Base-by-base conservation (phyloP, 139 green algal genomes). In the Nannochloris sp. region DNA sequence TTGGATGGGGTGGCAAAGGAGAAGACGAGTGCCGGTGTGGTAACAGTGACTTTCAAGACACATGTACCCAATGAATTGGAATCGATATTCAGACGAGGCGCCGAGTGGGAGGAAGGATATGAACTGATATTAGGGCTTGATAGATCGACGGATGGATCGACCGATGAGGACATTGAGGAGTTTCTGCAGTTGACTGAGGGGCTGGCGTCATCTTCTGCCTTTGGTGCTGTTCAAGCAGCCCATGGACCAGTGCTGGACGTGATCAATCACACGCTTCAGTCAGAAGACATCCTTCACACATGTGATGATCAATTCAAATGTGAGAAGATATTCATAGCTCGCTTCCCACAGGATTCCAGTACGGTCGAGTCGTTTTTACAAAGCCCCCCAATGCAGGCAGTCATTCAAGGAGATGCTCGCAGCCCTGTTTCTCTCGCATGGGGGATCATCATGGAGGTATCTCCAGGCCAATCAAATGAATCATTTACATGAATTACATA, bases 11-110 rank as follows among this genome's bases (percentile, higher is more conserved):
- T 31, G 20, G n/a, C 58, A n/a, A 16, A 29, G 23, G 23, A 53
- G 23, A 53, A 17, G 23, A 29, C 58, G 11, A 16, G 23, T 4
- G 36, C 60, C 29, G 51, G 8, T 3, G 29, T 74, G 5, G 31
- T 60, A 29, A 75, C 68, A 13, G n/a, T 71, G 2, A 65, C 44
- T 16, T 75, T 75, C 30, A n/a, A 25, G 2, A 45, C 44, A 16
- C 6, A 9, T 10, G 40, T 75, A 12, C 62, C 62, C 3, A 71
- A 66, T 62, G 68, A 75, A 46, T 61, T 75, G 40, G 68, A 75
- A 46, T 45, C 68, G n/a, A 55, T 75, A 2, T 75, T 75, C 28
- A 60, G 62, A 13, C 30, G 68, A 8, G 68, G 68, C 4, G 28
- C 46, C 3, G 62, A 75, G 50, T 75, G 68, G 68, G 68, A 65